These are phyloP conservation scores for Elongisporangium prolatum DNA, from an alignment of 352 stramenopile genomes.

Conservation along the genomic window DNA sequence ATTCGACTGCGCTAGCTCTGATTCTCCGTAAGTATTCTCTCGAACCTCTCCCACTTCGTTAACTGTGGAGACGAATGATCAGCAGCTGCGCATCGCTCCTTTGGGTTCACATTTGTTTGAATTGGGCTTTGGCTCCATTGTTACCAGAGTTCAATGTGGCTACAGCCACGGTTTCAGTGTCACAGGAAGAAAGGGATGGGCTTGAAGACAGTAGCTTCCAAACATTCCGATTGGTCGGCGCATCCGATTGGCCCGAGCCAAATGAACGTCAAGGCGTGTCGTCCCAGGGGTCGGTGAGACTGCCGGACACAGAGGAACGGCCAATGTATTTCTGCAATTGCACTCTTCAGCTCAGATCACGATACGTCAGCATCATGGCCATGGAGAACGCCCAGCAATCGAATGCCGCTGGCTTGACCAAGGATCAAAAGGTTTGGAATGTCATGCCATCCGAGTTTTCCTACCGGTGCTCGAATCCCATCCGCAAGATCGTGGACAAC, in stretches of 20 bases:
- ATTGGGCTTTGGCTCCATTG: not conserved
- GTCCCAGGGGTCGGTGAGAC: not conserved
- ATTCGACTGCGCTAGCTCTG: not conserved
- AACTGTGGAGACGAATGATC: not conserved
- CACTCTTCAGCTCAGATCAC: constrained; percentile 1
- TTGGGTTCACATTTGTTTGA: not conserved
- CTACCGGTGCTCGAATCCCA: constrained; percentile 85
- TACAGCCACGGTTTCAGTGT: not conserved
- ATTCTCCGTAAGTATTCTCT: not conserved
- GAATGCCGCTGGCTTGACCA: constrained; percentile 29
- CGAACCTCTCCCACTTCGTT: too few relatives aligned
- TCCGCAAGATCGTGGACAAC: constrained; percentile 93
- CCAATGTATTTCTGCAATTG: constrained; percentile 8
- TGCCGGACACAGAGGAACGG: not conserved
- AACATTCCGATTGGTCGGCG: not conserved
- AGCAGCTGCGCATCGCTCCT: too few relatives aligned
- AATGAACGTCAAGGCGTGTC: not conserved
- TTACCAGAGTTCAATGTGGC: not conserved
- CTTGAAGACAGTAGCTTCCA: not conserved
- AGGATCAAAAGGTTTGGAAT: constrained; percentile 55
- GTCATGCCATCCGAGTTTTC: constrained; percentile 67
- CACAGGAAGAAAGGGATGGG: not conserved
- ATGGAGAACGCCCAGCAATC: constrained; percentile 26
- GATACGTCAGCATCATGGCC: constrained; percentile 22
- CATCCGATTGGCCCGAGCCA: not conserved